Evolutionary conservation across 176 grass and related monocot species (phyloP), one percentile per base, ranked within the genome.

Genomic region (Tillandsia fasciculata): DNA sequence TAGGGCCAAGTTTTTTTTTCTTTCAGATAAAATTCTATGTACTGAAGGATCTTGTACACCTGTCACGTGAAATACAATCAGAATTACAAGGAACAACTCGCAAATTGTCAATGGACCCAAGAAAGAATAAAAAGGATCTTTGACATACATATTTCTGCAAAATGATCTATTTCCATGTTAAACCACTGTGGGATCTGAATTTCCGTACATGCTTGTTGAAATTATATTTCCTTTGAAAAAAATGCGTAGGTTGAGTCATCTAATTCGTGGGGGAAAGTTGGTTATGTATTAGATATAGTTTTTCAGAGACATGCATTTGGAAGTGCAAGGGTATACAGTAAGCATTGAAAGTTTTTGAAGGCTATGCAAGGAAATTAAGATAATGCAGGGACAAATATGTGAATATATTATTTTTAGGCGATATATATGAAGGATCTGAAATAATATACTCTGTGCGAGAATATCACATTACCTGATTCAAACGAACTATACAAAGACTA

Each of bases 41-140:
- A 83, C 65, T 91, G 87, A 73, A 96, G 84, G 59, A 91, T 96
- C 82, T 91, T 96, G 79, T 96, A 86, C 63, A 91, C 87, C 91
- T 96, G 73, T n/a, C 29, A 73, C 59, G 29, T 3, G 48, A 76
- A 15, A 50, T 18, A 18, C 10, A 61, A 61, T 17, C 22, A 23
- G 7, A 61, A 9, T 20, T 61, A n/a, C 22, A 15, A 22, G 22
- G 56, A 61, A 23, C 12, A 22, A 2, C 56, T 59, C 8, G 20
- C n/a, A 61, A 20, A 18, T 10, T 17, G 56, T 18, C 15, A n/a
- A 61, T 22, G 56, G 17, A 18, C 12, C 15, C 15, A 61, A 61
- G 56, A n/a, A 61, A 17, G 20, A 7, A 61, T 20, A 61, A 61
- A 61, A 9, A 61, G 8, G 22, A 61, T 61, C 22, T 18, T 61